Evolutionary conservation across 495 filamentous ascomycete species (phyloP).

Genomic region (Aspergillus sparsus): DNA sequence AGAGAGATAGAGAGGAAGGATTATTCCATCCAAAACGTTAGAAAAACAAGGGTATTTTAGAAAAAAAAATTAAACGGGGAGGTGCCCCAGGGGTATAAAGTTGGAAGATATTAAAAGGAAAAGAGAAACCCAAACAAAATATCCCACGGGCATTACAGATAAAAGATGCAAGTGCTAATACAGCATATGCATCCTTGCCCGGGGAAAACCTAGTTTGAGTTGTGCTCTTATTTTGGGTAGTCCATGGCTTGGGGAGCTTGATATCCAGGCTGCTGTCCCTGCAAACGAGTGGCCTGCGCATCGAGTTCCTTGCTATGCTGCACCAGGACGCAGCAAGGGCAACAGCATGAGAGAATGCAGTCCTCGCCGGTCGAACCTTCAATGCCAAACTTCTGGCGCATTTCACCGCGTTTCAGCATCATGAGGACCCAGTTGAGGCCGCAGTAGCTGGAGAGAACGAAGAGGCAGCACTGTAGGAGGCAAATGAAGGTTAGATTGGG

Average conservation of each 20-base stretch:
- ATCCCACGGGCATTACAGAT: no score
- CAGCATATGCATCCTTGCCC: background rate
- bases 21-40: no score
- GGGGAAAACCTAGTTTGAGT: background rate
- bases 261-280: constrained; percentile 20
- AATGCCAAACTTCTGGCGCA: constrained; percentile 55
- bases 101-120: no score
- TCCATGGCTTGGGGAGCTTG: constrained; percentile 24
- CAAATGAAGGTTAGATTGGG: no score
- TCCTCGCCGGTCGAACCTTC: constrained; percentile 54
- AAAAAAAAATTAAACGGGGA: no score
- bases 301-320: constrained; percentile 58
- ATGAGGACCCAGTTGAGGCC: constrained; percentile 42
- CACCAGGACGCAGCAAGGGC: constrained; percentile 52
- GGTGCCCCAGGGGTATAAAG: no score
- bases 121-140: no score
- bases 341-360: constrained; percentile 52
- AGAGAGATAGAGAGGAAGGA: no score
- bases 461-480: constrained; percentile 24
- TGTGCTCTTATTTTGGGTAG: constrained; percentile 3
- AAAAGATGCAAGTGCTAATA: background rate
- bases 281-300: constrained; percentile 13
- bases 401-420: constrained; percentile 56
- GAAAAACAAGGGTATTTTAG: no score
- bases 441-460: constrained; percentile 32